Base-by-base conservation (phyloP, 169 alveolate genomes). In the Besnoitia besnoiti region DNA sequence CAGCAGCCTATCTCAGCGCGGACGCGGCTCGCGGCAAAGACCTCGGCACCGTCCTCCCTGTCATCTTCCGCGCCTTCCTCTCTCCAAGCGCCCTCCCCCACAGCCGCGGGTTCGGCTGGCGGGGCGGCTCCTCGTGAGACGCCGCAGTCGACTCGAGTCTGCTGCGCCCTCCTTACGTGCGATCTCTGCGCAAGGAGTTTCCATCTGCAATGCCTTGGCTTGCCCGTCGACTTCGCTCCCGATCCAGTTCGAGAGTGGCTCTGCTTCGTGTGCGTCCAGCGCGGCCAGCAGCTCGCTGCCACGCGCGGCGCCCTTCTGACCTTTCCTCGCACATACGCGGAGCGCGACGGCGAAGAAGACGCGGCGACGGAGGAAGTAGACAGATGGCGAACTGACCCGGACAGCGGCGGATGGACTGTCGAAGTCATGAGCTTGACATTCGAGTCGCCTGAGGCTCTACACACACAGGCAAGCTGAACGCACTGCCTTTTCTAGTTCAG, bases 91-190 rank as follows among this genome's bases (percentile, higher is more conserved):
- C 55, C 24, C 55, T 49, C 24, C 14, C 55, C 5, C 67, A 8
- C 12, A n/a, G 67, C 67, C 33, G 27, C 67, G 30, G 30, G 24
- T 3, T 1, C 67, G 67, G n/a, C n/a, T n/a, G n/a, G n/a, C n/a
- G n/a, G n/a, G n/a, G n/a, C n/a, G n/a, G n/a, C n/a, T n/a, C n/a
- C n/a, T n/a, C n/a, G n/a, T n/a, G n/a, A n/a, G n/a, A n/a, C 12
- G 67, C 67, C 67, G 4, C 30, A 21, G 67, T 5, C 67, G 7
- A 1, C n/a, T 5, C n/a, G 27, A 19, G 40, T 24, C 1, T 40
- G 87, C 40, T 77, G 87, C 47, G 33, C 87, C 39, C 55, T 77
- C 10, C 59, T 77, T 0, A 77, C 87, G 21, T 77, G 87, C 40
- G 87, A 77, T 35, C 40, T 40, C 87, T 77, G 87, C 47, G 10